Base-by-base conservation (phyloP, 148 eudicot genomes). In the Amaranthus palmeri region DNA sequence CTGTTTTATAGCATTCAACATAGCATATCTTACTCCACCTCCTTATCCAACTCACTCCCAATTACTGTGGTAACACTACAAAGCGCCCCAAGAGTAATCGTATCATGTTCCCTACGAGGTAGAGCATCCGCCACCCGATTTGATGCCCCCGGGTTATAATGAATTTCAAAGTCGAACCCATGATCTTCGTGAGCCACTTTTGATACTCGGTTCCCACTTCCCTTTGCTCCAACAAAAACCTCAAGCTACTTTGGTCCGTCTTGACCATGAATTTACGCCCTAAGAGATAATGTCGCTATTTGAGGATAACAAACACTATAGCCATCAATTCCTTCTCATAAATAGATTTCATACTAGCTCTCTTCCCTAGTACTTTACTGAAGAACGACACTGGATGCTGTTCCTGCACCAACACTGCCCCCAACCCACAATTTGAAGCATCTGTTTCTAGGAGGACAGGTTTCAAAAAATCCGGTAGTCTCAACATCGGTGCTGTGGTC, bases 261-360 rank as follows among this genome's bases (percentile, higher is more conserved):
- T 25, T 25, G 36, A 25, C 36, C 36, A 25, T 25, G 36, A 25
- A 25, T 25, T 25, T 25, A 25, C 36, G 14, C 5, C 73, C 73
- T 11, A 70, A 14, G 41, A 70, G 36, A 12, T 70, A 70, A 1
- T 49, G 51, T 17, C 63, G 40, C 73, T 64, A 70, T 13, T 55
- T 42, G 4, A 13, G 50, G 8, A 70, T 50, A 8, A 52, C 73
- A 14, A 70, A 9, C 36, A 25, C 5, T 14, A 25, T 25, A 25
- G 36, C 36, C 36, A 25, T 25, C 2, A 25, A 25, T 25, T 25
- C 36, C 36, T 25, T 25, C 2, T 25, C 36, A 25, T 25, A 25
- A 25, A 25, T 25, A 25, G 36, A 25, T 25, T 0, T 25, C 2
- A 5, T 1, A 6, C 7, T 3, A 10, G 15, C 3, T 7, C n/a